Evolutionary conservation across 2,329 filamentous ascomycete species (phyloP), one percentile per base, ranked within the genome.

Genomic region (Verticillium longisporum): DNA sequence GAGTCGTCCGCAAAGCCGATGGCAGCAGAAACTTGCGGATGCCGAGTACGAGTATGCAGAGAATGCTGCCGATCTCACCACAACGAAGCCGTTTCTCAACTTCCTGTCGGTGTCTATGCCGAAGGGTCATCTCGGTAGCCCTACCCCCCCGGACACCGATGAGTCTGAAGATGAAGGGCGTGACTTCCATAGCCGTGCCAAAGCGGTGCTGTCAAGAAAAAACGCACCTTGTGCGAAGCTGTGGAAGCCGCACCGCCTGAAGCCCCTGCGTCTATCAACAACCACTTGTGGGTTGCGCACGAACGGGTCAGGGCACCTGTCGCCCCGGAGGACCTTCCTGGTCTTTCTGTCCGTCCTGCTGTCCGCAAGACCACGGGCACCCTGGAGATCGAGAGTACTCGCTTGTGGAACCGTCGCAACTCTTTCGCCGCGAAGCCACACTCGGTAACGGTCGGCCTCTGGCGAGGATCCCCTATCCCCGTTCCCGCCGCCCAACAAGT

Each of bases 121-220:
- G 31, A 56, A 60, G 61, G 71, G 72, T 10, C 73, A 76, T 60
- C 67, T 83, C 3, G 78, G 75, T 41, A 84, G 80, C 64, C 81
- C 82, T 36, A 85, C 83, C 56, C 82, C n/a, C n/a, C 80, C 81
- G 7, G 81, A 85, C 59, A 83, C 78, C 15, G 77, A 82, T 61
- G 74, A 78, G 58, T 78, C 78, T n/a, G 77, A 77, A 55, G 66
- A 65, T 63, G 73, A 73, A 37, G 74, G 77, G 63, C 70, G 69
- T 18, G 68, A 65, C 41, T 65, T 67, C 37, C 58, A 65, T 45
- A 45, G 50, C 13, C 57, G 57, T 14, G 57, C 45, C 31, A 45
- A 45, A 26, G 57, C 41, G 32, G 45, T 59, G 37, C 60, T 38
- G 32, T 38, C n/a, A 33, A 54, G 50, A 58, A 61, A n/a, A n/a